phyloP scores from a whole-genome alignment of 1,284 basidiomycete species.

The Cutaneotrichosporon cavernicola region DNA sequence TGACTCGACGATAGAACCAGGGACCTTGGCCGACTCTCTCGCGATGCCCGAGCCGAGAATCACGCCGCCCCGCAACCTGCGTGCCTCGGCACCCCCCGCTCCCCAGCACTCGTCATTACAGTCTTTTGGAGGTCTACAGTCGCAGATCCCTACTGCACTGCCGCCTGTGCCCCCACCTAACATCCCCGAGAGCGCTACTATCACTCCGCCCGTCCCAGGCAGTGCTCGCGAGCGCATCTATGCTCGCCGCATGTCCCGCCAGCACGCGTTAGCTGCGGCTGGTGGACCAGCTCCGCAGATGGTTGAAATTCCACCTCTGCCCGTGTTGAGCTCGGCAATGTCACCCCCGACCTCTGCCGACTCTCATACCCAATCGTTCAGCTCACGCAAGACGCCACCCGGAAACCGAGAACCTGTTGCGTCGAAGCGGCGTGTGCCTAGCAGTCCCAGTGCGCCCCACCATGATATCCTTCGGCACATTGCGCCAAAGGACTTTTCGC shows the following conservation, averaged over 20 bases:
- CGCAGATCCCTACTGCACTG: not conserved
- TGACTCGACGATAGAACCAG: conserved; percentile 42
- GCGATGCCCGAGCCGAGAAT: conserved; percentile 24
- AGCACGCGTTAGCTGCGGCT: conserved; percentile 16
- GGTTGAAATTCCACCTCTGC: conserved; percentile 20
- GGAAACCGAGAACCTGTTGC: conserved; percentile 11
- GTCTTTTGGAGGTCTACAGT: not conserved
- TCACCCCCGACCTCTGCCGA: conserved; percentile 43
- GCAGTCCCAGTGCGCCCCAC: conserved; percentile 34
- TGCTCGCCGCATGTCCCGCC: conserved; percentile 35
- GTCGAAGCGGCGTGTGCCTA: conserved; percentile 20
- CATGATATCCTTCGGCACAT: conserved; percentile 56
- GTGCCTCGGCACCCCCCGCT: conserved; percentile 27
- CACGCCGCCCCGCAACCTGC: conserved; percentile 17
- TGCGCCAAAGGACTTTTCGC: conserved; percentile 69
- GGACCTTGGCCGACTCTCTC: conserved; percentile 36
- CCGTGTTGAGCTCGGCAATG: conserved; percentile 7
- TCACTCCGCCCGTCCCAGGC: conserved; percentile 29
- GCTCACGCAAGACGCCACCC: conserved; percentile 42
- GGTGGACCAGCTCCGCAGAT: conserved; percentile 12
- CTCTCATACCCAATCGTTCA: conserved; percentile 29
- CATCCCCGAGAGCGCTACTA: conserved; percentile 2
- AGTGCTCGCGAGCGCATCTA: conserved; percentile 46
- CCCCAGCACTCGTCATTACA: conserved; percentile 18
- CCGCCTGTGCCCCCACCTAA: conserved; percentile 4